Evolutionary conservation across 2,329 filamentous ascomycete genomes (phyloP).

Genomic region (Apiospora koreana): DNA sequence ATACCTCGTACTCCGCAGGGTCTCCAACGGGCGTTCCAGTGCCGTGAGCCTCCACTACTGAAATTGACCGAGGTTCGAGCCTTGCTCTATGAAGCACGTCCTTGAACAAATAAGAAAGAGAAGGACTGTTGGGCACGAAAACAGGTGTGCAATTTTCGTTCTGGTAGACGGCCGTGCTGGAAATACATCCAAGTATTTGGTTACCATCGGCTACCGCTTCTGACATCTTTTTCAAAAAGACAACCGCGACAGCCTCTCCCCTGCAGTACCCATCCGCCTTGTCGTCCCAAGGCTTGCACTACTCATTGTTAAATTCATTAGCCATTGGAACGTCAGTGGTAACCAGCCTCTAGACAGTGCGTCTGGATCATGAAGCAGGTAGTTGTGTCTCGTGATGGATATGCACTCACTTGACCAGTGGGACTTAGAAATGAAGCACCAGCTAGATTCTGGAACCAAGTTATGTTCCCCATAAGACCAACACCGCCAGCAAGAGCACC

Average conservation of each 20-base stretch:
- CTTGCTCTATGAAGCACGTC: slow-evolving; percentile 11
- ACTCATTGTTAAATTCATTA: no score
- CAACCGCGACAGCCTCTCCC: slow-evolving; percentile 34
- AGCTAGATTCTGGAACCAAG: slow-evolving; percentile 25
- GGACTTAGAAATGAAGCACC: slow-evolving; percentile 29
- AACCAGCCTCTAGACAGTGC: no score
- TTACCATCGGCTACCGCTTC: slow-evolving; percentile 35
- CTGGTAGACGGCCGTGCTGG: slow-evolving; percentile 16
- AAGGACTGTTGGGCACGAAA: slow-evolving; percentile 16
- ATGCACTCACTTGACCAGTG: slow-evolving; percentile 22
- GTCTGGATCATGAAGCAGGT: neutral
- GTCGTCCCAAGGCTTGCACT: slow-evolving; percentile 24
- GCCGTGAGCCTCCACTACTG: slow-evolving; percentile 17
- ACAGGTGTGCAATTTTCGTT: slow-evolving; percentile 18
- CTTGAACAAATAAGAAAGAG: slow-evolving; percentile 16
- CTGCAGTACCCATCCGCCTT: slow-evolving; percentile 27
- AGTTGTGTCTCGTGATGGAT: no score
- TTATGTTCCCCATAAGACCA: slow-evolving; percentile 28
- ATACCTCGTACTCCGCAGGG: slow-evolving; percentile 21
- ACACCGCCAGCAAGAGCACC: slow-evolving; percentile 34
- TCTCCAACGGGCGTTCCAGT: slow-evolving; percentile 18
- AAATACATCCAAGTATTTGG: slow-evolving; percentile 33
- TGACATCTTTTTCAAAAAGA: slow-evolving; percentile 35
- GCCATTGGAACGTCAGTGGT: no score
- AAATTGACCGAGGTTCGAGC: slow-evolving; percentile 15